Conservation (phyloP, 2,329 filamentous ascomycete genomes). For the Fusarium fracticaudum region DNA sequence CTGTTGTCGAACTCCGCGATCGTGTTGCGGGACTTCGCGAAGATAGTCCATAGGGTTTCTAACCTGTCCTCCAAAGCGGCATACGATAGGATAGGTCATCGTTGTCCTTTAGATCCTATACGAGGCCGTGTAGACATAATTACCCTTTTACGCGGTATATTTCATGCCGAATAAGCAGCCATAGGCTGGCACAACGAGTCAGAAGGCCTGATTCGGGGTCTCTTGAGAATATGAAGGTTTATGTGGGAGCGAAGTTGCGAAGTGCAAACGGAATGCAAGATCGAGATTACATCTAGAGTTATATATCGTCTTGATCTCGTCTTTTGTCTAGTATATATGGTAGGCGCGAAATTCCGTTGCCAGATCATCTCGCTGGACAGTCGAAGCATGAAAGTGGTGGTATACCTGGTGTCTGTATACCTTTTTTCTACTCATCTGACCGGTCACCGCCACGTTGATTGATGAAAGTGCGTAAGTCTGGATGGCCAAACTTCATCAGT, state of each 20-base stretch:
- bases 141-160: not conserved
- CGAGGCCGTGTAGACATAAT: not conserved
- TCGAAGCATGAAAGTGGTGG: not conserved
- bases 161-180: not conserved
- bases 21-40: not conserved
- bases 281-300: not conserved
- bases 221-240: not conserved
- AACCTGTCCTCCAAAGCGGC: not conserved
- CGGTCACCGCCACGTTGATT: no score
- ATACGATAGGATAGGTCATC: fast-evolving
- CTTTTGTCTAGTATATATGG: no score
- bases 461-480: not conserved
- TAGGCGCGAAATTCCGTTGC: not conserved
- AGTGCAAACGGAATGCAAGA: no score
- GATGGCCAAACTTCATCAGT: fast-evolving
- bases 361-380: not conserved
- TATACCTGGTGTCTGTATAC: not conserved
- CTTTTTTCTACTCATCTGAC: not conserved
- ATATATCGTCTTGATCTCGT: not conserved
- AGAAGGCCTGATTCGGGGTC: not conserved
- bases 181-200: not conserved
- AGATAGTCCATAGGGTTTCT: not conserved
- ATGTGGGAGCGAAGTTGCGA: no score
- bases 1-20: not conserved
- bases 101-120: not conserved